These are phyloP conservation scores for Sphaceloma murrayae DNA, from an alignment of 2,329 filamentous ascomycete species.

Conservation along the genomic window DNA sequence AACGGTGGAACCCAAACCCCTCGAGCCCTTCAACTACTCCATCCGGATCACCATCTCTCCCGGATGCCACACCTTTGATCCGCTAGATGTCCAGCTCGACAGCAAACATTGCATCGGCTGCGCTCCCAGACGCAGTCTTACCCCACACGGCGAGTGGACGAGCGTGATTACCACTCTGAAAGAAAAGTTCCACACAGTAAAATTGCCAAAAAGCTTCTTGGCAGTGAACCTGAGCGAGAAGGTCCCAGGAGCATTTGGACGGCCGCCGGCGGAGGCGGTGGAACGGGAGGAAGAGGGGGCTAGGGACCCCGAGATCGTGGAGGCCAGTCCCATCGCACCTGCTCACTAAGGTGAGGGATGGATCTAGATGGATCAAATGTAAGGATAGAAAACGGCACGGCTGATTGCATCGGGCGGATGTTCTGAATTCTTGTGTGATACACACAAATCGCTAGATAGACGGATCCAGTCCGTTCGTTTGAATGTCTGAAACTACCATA, in stretches of 20 bases:
- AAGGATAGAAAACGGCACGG: too few species aligned
- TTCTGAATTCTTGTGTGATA: too few species aligned
- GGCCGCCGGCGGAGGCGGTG: conserved; percentile 10
- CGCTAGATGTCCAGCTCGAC: conserved; percentile 90
- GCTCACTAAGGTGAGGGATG: conserved; percentile 23
- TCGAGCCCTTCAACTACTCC: conserved; percentile 78
- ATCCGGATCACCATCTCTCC: conserved; percentile 95
- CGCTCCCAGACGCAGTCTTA: conserved; percentile 80
- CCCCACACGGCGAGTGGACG: conserved; percentile 89
- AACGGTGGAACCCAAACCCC: conserved; percentile 46
- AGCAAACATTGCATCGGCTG: conserved; percentile 94
- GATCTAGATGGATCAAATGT: neutral
- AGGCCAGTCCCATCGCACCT: conserved; percentile 24
- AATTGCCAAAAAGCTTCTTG: conserved; percentile 43
- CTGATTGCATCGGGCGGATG: too few species aligned
- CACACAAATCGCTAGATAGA: too few species aligned
- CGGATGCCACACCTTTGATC: conserved; percentile 92
- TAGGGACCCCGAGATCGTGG: conserved; percentile 18
- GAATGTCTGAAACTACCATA: too few species aligned
- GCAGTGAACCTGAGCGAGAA: conserved; percentile 43
- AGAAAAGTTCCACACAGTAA: conserved; percentile 79
- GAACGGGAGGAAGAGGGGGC: conserved; percentile 13
- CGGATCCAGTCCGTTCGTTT: too few species aligned
- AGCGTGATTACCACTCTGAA: conserved; percentile 90
- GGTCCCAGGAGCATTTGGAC: conserved; percentile 36